Conservation (phyloP, 148 eudicot species). For the Nepenthes mirabilis region DNA sequence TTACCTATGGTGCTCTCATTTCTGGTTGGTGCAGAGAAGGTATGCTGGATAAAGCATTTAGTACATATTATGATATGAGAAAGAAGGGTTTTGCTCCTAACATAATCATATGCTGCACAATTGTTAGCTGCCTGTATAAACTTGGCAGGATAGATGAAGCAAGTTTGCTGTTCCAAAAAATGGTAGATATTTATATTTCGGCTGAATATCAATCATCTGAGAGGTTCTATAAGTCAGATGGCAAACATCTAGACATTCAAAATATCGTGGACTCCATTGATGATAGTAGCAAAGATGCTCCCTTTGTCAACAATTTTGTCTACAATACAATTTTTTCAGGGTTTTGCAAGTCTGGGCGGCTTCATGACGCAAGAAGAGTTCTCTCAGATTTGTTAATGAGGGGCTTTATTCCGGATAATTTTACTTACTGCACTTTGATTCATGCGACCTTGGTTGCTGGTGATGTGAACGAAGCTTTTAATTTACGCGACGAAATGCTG, state of each 20-base stretch:
- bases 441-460: constrained; percentile 37
- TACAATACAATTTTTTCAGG: constrained; percentile 45
- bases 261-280: constrained; percentile 21
- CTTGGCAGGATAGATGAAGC: constrained; percentile 44
- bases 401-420: constrained; percentile 54
- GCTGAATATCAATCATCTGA: constrained; percentile 15
- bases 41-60: constrained; percentile 38
- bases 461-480: constrained; percentile 43
- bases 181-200: constrained; percentile 24
- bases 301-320: constrained; percentile 32
- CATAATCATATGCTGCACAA: constrained; percentile 30
- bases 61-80: constrained; percentile 40
- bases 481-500: constrained; percentile 60
- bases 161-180: constrained; percentile 33
- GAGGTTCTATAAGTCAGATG: constrained; percentile 10
- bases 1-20: constrained; percentile 58
- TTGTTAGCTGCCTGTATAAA: constrained; percentile 44
- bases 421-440: constrained; percentile 41
- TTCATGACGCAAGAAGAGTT: constrained; percentile 34
- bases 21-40: constrained; percentile 60
- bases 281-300: constrained; percentile 13
- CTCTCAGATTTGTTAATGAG: constrained; percentile 24
- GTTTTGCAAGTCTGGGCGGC: constrained; percentile 48
- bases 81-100: constrained; percentile 43
- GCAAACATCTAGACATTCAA: constrained; percentile 8